Percentiles rank a stretch among this genome's conserved stretches.
These are phyloP conservation scores for Alternaria triticimaculans DNA, from an alignment of 2,329 filamentous ascomycete genomes.

Conservation along the genomic window DNA sequence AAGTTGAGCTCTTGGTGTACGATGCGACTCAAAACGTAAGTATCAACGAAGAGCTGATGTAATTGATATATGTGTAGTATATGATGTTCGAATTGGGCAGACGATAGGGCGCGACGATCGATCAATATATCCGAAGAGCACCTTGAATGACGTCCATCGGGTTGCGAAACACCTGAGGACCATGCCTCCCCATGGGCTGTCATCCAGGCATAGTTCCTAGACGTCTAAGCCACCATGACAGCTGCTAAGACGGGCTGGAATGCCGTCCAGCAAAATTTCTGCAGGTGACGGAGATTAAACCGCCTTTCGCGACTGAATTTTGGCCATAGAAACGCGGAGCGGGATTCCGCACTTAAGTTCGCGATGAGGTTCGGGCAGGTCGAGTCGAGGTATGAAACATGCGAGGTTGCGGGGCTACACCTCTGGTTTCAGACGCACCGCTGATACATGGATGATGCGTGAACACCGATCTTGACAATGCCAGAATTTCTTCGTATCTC, in stretches of 20 bases:
- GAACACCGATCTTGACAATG: background rate
- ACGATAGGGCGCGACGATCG: conserved; percentile 7
- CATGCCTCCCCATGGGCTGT: conserved; percentile 26
- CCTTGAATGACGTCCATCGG: conserved; percentile 14
- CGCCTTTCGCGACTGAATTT: conserved; percentile 6
- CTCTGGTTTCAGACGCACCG: conserved; percentile 19
- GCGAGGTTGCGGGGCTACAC: conserved; percentile 16
- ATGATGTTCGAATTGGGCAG: background rate
- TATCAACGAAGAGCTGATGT: background rate
- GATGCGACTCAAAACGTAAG: background rate
- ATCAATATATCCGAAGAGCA: conserved; percentile 25
- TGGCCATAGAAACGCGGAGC: conserved; percentile 20
- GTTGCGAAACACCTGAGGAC: conserved; percentile 34
- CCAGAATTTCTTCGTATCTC: background rate
- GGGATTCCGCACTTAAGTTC: conserved; percentile 18
- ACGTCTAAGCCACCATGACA: conserved; percentile 23
- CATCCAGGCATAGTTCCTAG: conserved; percentile 23
- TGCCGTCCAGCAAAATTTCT: conserved; percentile 18
- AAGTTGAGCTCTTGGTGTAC: background rate
- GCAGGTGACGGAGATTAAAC: conserved; percentile 4
- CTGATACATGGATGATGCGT: conserved; percentile 30
- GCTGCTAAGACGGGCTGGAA: conserved; percentile 19
- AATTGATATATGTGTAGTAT: background rate
- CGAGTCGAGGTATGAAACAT: conserved; percentile 25
- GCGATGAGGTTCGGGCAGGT: conserved; percentile 14